Evolutionary conservation across 352 stramenopile genomes (phyloP).

Genomic region (Globisporangium ultimum): DNA sequence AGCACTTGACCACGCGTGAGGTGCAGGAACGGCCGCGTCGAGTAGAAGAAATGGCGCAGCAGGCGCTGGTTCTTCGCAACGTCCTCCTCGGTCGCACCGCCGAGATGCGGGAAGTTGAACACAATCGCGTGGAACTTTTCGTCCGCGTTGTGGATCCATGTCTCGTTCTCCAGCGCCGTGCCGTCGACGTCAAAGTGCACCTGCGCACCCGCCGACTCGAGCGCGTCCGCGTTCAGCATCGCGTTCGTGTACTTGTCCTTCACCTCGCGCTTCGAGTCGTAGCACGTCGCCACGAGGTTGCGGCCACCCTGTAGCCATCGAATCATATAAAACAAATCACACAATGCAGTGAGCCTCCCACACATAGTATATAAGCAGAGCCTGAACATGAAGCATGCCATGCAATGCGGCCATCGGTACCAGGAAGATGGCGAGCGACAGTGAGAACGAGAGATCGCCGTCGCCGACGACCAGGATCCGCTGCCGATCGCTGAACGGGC

Average conservation of each 20-base stretch:
- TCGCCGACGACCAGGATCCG: slow-evolving; percentile 83
- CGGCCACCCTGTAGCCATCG: slow-evolving; percentile 39
- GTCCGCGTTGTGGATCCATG: slow-evolving; percentile 31
- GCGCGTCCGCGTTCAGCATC: slow-evolving; percentile 60
- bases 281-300: slow-evolving; percentile 71
- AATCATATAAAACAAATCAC: background rate
- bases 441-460: slow-evolving; percentile 81
- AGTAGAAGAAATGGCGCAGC: slow-evolving; percentile 75
- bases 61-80: slow-evolving; percentile 82
- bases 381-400: no score
- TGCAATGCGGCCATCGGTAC: slow-evolving; percentile 18
- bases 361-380: background rate
- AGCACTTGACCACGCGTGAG: slow-evolving; percentile 60
- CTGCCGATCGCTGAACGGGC: slow-evolving; percentile 70
- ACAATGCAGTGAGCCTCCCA: background rate
- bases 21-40: slow-evolving; percentile 53
- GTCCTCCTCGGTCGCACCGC: slow-evolving; percentile 77
- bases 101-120: slow-evolving; percentile 88
- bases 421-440: slow-evolving; percentile 70
- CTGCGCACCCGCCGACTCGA: slow-evolving; percentile 59
- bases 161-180: slow-evolving; percentile 55
- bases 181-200: slow-evolving; percentile 72
- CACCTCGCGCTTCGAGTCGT: slow-evolving; percentile 65
- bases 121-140: slow-evolving; percentile 64
- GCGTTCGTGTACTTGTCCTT: slow-evolving; percentile 73